phyloP scores from a whole-genome alignment of 2,329 filamentous ascomycete species.

The Diplodia seriata region DNA sequence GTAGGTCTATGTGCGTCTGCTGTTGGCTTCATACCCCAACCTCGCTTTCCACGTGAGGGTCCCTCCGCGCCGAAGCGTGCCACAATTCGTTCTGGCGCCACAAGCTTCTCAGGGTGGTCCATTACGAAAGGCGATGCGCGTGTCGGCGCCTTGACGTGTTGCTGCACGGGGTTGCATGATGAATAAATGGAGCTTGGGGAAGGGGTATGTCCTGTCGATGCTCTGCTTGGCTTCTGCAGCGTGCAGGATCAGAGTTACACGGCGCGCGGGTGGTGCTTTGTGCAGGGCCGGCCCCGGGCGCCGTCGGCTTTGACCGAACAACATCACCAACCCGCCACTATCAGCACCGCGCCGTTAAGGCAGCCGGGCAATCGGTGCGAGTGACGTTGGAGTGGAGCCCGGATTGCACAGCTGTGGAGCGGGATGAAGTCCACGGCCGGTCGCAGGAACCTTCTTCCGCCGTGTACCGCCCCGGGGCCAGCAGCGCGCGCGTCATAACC shows the following conservation, averaged over 20 bases:
- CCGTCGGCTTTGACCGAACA: not conserved
- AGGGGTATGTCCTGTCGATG: not conserved
- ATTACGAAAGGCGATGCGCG: too few species aligned
- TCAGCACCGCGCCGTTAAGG: not conserved
- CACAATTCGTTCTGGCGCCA: too few species aligned
- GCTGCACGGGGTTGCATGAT: too few species aligned
- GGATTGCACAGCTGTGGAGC: not conserved
- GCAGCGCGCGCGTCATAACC: slow-evolving; percentile 25
- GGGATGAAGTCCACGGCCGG: slow-evolving; percentile 11
- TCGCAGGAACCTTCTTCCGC: slow-evolving; percentile 29
- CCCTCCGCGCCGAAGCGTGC: too few species aligned
- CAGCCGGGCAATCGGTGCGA: not conserved
- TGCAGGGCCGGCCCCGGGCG: not conserved
- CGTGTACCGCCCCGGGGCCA: not conserved
- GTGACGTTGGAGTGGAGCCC: slow-evolving; percentile 17
- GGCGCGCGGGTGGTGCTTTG: not conserved
- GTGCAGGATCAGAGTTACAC: slow-evolving; percentile 2
- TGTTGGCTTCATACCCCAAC: too few species aligned
- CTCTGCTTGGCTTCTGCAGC: not conserved
- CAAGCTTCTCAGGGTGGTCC: too few species aligned
- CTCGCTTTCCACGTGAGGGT: too few species aligned
- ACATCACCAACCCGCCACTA: not conserved
- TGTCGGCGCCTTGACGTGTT: too few species aligned
- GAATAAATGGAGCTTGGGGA: too few species aligned
- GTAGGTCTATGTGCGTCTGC: too few species aligned